Percentiles rank a stretch among this genome's conserved stretches.
These are phyloP conservation scores for Fraxinus ornus DNA, from an alignment of 305 asterid species.

Conservation along the genomic window DNA sequence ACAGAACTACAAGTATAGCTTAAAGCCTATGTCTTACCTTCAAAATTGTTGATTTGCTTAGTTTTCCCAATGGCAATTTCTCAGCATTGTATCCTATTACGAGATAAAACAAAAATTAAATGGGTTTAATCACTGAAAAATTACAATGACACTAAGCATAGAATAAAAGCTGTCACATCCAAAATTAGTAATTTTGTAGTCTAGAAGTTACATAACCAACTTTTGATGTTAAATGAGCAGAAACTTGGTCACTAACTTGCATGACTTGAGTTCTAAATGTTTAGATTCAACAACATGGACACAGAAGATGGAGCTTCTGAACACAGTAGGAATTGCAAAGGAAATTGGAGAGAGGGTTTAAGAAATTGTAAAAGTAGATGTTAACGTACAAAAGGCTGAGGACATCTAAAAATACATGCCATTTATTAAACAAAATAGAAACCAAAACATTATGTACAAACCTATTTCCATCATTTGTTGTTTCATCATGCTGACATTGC, in stretches of 20 bases:
- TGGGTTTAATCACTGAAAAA: conserved; percentile 17
- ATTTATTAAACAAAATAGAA: neutral
- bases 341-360: conserved; percentile 8
- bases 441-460: conserved; percentile 23
- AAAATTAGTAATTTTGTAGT: conserved; percentile 9
- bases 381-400: conserved; percentile 9
- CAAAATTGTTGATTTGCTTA: conserved; percentile 83
- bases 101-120: conserved; percentile 18
- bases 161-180: neutral
- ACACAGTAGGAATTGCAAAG: neutral
- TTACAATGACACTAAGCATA: neutral
- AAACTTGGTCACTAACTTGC: conserved; percentile 6
- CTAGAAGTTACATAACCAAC: conserved; percentile 14
- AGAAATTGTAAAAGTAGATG: neutral
- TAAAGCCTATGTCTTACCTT: conserved; percentile 50
- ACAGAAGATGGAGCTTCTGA: neutral
- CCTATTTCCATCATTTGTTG: conserved; percentile 98
- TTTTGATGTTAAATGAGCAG: conserved; percentile 6
- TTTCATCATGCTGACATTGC: conserved; percentile 90
- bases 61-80: conserved; percentile 85
- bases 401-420: conserved; percentile 1
- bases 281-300: neutral
- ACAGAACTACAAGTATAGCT: neutral
- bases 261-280: neutral
- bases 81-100: conserved; percentile 87